Conservation (phyloP, 768 basidiomycete genomes). For the Leucosporidium scottii region DNA sequence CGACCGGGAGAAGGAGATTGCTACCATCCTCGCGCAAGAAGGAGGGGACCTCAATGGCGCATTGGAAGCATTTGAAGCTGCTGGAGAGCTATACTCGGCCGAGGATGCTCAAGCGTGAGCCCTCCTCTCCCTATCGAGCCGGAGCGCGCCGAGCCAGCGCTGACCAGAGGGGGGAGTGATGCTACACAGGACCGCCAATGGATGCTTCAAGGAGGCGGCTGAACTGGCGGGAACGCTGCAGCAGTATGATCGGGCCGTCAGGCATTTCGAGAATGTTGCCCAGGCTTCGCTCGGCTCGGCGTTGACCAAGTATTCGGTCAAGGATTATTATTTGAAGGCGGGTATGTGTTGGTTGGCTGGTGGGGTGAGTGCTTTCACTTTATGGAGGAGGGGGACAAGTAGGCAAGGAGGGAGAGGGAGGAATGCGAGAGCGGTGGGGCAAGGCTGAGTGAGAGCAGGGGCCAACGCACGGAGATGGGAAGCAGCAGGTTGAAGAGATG, state of each 20-base stretch:
- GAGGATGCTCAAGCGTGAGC: slow-evolving; percentile 93
- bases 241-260: slow-evolving; percentile 75
- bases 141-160: background rate
- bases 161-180: background rate
- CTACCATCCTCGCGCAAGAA: slow-evolving; percentile 81
- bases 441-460: background rate
- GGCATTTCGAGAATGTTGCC: slow-evolving; percentile 84
- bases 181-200: slow-evolving; percentile 73
- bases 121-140: background rate
- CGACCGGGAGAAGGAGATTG: slow-evolving; percentile 96
- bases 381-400: background rate
- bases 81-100: slow-evolving; percentile 95
- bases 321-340: slow-evolving; percentile 90
- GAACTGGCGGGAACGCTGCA: slow-evolving; percentile 87
- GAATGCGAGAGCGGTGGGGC: background rate
- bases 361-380: slow-evolving; percentile 53
- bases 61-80: slow-evolving; percentile 68
- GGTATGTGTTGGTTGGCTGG: slow-evolving; percentile 81
- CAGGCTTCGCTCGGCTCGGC: slow-evolving; percentile 68
- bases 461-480: background rate
- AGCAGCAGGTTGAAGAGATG: too few species aligned
- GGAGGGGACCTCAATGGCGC: slow-evolving; percentile 50
- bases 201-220: slow-evolving; percentile 91
- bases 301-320: slow-evolving; percentile 95
- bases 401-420: background rate